Percentiles rank a stretch among this genome's conserved stretches.
phyloP scores from a whole-genome alignment of 1,284 basidiomycete genomes.

The Laetiporus sulphureus region DNA sequence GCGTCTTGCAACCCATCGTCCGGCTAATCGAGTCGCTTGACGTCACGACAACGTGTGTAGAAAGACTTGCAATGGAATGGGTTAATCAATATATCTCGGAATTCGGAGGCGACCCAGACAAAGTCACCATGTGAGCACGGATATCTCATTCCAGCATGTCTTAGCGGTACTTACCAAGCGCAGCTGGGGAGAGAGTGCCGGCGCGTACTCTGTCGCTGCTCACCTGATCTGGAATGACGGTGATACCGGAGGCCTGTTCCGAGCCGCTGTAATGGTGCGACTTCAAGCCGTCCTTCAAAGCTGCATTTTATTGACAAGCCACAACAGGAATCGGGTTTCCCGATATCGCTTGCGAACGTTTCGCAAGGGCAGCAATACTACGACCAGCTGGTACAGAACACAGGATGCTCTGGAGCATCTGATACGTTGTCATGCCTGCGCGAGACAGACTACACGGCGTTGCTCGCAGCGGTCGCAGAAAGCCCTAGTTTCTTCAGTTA shows the following conservation, averaged over 20 bases:
- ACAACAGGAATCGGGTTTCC: conserved; percentile 22
- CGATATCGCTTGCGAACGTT: conserved; percentile 21
- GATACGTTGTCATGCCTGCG: conserved; percentile 47
- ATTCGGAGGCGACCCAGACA: conserved; percentile 58
- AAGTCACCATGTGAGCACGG: conserved; percentile 45
- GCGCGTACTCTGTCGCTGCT: conserved; percentile 25
- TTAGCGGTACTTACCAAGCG: not conserved
- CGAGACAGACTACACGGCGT: conserved; percentile 30
- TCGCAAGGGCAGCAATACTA: conserved; percentile 26
- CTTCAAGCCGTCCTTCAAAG: too few relatives aligned
- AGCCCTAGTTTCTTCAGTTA: conserved; percentile 5
- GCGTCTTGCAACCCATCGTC: too few relatives aligned
- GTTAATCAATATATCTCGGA: conserved; percentile 53
- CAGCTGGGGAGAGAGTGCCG: conserved; percentile 34
- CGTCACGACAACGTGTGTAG: conserved; percentile 1
- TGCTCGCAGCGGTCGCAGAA: conserved; percentile 2
- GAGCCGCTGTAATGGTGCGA: conserved; percentile 21
- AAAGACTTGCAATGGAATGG: conserved; percentile 20
- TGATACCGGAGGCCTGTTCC: conserved; percentile 20
- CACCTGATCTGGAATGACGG: conserved; percentile 22
- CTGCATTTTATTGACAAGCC: too few relatives aligned
- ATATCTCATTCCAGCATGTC: not conserved
- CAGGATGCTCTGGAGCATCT: conserved; percentile 33
- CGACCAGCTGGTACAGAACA: conserved; percentile 36
- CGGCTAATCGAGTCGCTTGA: conserved; percentile 14